Evolutionary conservation across 176 grass and related monocot species (phyloP).

Genomic region (Aegilops speltoides): DNA sequence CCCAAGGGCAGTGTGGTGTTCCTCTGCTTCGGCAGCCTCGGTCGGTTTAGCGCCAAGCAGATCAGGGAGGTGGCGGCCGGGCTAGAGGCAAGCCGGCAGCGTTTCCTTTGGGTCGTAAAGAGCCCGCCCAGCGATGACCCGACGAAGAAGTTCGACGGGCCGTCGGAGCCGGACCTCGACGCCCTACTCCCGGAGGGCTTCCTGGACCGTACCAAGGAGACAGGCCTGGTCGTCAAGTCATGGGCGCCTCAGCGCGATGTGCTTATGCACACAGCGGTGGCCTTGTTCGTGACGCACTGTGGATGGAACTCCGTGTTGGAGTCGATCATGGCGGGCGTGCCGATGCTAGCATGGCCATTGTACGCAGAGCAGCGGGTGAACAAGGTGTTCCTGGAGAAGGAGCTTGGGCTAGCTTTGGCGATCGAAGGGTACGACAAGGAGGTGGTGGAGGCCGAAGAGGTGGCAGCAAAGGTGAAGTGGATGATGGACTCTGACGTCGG

Average conservation of each 20-base stretch:
- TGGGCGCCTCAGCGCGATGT: slow-evolving; percentile 9
- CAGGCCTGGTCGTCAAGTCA: neutral
- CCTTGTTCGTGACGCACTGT: slow-evolving; percentile 41
- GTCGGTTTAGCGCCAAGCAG: neutral
- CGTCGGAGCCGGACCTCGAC: neutral
- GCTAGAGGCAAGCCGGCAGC: neutral
- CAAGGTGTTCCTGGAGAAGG: slow-evolving; percentile 13
- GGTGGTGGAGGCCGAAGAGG: neutral
- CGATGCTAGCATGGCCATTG: slow-evolving; percentile 50
- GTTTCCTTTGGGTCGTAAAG: neutral
- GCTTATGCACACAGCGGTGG: neutral
- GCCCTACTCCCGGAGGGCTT: neutral
- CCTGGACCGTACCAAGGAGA: neutral
- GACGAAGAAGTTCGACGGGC: neutral
- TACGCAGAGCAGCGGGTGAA: slow-evolving; percentile 45
- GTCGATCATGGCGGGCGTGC: slow-evolving; percentile 18
- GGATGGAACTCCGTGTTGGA: slow-evolving; percentile 50
- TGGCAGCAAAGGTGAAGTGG: slow-evolving; percentile 1
- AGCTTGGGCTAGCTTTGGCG: neutral
- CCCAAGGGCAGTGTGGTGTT: neutral
- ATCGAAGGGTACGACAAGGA: slow-evolving; percentile 9
- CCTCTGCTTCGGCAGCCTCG: slow-evolving; percentile 16
- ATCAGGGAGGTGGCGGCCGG: neutral
- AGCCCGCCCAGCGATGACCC: neutral
- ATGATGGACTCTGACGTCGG: neutral